Evolutionary conservation across 306 rosid species (phyloP).

Genomic region (Leucaena leucocephala): DNA sequence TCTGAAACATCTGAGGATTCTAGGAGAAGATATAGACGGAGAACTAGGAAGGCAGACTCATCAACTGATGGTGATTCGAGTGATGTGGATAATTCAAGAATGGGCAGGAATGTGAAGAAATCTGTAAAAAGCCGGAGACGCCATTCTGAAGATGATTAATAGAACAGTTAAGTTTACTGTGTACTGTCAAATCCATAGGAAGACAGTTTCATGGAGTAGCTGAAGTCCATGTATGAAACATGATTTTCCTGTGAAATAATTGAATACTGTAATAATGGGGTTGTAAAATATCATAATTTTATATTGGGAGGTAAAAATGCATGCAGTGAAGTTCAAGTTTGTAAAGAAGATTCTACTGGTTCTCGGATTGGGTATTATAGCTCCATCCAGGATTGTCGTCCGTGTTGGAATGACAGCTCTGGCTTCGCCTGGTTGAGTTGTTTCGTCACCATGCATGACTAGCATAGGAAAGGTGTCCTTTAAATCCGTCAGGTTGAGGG

Average conservation of each 20-base stretch:
- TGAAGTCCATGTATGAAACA: not conserved
- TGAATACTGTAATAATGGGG: not conserved
- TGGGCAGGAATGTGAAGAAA: constrained; percentile 61
- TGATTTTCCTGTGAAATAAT: not conserved
- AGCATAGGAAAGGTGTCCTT: not conserved
- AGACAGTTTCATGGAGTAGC: not conserved
- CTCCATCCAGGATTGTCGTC: not conserved
- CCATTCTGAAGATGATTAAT: constrained; percentile 48
- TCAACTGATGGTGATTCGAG: constrained; percentile 53
- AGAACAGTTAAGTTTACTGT: constrained; percentile 30
- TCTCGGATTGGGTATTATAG: too few relatives aligned
- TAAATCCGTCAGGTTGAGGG: not conserved
- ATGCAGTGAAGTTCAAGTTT: not conserved
- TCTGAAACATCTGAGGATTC: constrained; percentile 71
- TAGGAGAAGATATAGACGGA: constrained; percentile 46
- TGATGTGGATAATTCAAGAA: constrained; percentile 55
- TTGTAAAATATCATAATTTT: not conserved
- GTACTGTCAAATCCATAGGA: not conserved
- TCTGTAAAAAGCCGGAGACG: constrained; percentile 63
- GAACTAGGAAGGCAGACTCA: constrained; percentile 57
- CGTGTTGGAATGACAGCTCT: not conserved
- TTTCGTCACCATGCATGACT: not conserved
- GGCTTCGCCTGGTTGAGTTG: not conserved
- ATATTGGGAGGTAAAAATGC: not conserved
- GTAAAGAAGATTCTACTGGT: not conserved